These are phyloP conservation scores for Gossypium thurberi DNA, from an alignment of 345 rosid genomes.

Conservation along the genomic window DNA sequence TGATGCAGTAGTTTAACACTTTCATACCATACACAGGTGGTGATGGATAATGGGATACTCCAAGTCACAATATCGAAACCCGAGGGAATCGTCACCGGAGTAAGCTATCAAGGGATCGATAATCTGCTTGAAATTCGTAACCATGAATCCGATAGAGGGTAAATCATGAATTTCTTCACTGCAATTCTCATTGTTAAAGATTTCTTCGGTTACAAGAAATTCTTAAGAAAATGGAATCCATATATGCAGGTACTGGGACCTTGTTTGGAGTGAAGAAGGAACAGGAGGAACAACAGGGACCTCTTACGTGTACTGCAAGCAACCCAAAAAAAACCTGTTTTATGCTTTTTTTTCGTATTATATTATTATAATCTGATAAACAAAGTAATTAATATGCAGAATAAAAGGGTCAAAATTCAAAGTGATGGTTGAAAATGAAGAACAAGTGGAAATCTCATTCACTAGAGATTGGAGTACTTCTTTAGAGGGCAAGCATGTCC, in stretches of 20 bases:
- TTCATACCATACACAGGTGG: slow-evolving; percentile 26
- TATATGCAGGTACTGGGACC: slow-evolving; percentile 48
- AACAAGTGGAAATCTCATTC: slow-evolving; percentile 65
- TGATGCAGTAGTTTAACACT: neutral
- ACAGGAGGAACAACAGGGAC: slow-evolving; percentile 42
- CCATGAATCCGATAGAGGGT: slow-evolving; percentile 43
- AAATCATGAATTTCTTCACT: neutral
- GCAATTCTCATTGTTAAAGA: neutral
- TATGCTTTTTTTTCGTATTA: neutral
- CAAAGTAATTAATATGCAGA: slow-evolving; percentile 22
- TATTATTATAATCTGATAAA: neutral
- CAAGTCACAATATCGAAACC: slow-evolving; percentile 41
- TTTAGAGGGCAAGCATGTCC: slow-evolving; percentile 31
- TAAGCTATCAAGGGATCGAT: slow-evolving; percentile 34
- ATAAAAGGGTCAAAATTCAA: slow-evolving; percentile 38
- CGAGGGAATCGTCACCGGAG: slow-evolving; percentile 37
- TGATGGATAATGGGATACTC: slow-evolving; percentile 37
- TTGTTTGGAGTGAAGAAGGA: slow-evolving; percentile 49
- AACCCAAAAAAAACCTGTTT: neutral
- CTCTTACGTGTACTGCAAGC: slow-evolving; percentile 32
- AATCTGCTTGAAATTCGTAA: slow-evolving; percentile 43
- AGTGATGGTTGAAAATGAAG: slow-evolving; percentile 42
- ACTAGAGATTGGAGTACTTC: slow-evolving; percentile 35
- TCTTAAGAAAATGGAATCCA: neutral
- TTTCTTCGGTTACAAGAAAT: neutral